Percentiles rank a stretch among this genome's conserved stretches.
Evolutionary conservation across 2,329 filamentous ascomycete species (phyloP).

Genomic region (Paecilomyces fulvus): DNA sequence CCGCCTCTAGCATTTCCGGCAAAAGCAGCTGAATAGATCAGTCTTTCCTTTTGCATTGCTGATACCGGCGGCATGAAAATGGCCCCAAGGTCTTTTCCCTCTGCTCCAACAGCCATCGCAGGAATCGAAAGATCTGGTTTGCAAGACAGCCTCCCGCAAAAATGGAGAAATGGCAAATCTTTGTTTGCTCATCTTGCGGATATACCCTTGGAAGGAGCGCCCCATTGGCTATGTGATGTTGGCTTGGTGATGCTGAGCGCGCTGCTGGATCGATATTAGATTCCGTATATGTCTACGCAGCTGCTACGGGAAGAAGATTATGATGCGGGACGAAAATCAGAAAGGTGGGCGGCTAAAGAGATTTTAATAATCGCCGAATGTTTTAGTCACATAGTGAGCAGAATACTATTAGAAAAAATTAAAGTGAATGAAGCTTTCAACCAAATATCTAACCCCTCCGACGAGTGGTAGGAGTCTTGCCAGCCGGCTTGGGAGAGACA

Average conservation of each 20-base stretch:
- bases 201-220: neutral
- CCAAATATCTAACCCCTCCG: conserved; percentile 38
- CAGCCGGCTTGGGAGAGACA: conserved; percentile 32
- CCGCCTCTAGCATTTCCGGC: neutral
- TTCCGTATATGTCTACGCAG: neutral
- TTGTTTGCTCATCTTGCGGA: neutral
- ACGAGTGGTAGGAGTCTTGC: conserved; percentile 48
- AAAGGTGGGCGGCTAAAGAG: neutral
- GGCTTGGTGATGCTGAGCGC: neutral
- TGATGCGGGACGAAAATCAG: neutral
- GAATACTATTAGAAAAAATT: conserved; percentile 7
- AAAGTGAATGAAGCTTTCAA: neutral
- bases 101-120: neutral
- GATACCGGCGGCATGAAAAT: neutral
- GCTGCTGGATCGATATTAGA: neutral
- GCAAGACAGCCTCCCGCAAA: neutral
- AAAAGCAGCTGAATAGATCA: neutral
- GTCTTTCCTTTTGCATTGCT: neutral
- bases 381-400: neutral
- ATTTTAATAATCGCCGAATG: neutral
- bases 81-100: neutral
- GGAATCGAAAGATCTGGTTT: neutral
- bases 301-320: neutral
- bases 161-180: neutral
- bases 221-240: neutral